These are phyloP conservation scores for Epichloe hybrida DNA, from an alignment of 2,329 filamentous ascomycete genomes.

Conservation along the genomic window DNA sequence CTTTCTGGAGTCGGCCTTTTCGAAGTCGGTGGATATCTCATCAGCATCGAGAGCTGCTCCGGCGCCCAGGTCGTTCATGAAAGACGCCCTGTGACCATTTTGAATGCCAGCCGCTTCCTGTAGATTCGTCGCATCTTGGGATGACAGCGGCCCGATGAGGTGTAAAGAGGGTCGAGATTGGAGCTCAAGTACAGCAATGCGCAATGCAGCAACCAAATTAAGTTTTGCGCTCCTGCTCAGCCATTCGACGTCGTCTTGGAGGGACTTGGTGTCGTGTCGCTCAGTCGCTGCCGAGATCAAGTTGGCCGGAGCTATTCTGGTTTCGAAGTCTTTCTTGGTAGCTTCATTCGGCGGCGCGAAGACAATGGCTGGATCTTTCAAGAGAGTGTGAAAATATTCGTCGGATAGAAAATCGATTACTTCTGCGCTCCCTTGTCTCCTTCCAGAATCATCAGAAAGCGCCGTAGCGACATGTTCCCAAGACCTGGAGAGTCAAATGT, in stretches of 20 bases:
- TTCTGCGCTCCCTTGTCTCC: constrained; percentile 37
- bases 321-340: constrained; percentile 62
- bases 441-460: constrained; percentile 41
- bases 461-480: constrained; percentile 48
- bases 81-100: constrained; percentile 42
- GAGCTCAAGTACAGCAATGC: constrained; percentile 70
- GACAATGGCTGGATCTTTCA: constrained; percentile 54
- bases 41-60: constrained; percentile 36
- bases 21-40: constrained; percentile 44
- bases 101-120: constrained; percentile 58
- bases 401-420: constrained; percentile 60
- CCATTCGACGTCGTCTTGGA: constrained; percentile 81
- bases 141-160: constrained; percentile 57
- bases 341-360: constrained; percentile 50
- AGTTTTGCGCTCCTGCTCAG: constrained; percentile 65
- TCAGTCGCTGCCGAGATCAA: constrained; percentile 54
- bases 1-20: constrained; percentile 47
- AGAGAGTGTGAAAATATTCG: constrained; percentile 50
- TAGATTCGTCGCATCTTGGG: constrained; percentile 64
- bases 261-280: constrained; percentile 58
- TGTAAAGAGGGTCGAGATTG: constrained; percentile 65
- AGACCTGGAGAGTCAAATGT: constrained; percentile 29
- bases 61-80: constrained; percentile 39
- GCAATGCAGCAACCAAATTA: constrained; percentile 69
- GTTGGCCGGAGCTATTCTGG: constrained; percentile 77